phyloP scores from a whole-genome alignment of 495 filamentous ascomycete species.

The Venustampulla echinocandica region DNA sequence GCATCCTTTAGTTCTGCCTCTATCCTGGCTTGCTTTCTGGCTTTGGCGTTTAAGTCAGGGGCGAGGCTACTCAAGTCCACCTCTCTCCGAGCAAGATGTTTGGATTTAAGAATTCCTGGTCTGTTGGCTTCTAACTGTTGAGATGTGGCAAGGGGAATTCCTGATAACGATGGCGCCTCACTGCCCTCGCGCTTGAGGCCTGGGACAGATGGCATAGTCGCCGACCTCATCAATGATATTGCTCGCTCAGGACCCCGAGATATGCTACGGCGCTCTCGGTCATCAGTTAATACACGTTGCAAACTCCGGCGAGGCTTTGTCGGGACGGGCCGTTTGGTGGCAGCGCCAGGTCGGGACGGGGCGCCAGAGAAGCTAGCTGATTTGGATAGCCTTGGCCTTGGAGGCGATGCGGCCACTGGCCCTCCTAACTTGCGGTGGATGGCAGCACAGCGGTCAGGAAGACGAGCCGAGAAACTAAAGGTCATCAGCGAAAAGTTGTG shows the following conservation, averaged over 20 bases:
- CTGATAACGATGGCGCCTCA: conserved; percentile 43
- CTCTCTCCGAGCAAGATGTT: conserved; percentile 55
- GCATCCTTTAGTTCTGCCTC: conserved; percentile 77
- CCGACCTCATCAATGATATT: conserved; percentile 59
- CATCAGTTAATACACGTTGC: conserved; percentile 65
- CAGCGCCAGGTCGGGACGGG: conserved; percentile 45
- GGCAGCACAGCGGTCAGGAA: conserved; percentile 69
- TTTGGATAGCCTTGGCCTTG: conserved; percentile 41
- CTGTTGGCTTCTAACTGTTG: conserved; percentile 20
- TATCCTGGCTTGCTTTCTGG: conserved; percentile 64
- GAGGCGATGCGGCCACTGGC: conserved; percentile 54
- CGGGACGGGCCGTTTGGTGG: conserved; percentile 40
- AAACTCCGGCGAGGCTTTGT: conserved; percentile 50
- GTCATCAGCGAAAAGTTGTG: conserved; percentile 19
- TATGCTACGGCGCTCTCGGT: conserved; percentile 32
- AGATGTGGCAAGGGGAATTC: conserved; percentile 35
- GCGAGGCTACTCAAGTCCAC: conserved; percentile 55
- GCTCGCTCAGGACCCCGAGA: conserved; percentile 41
- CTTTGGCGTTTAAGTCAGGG: conserved; percentile 47
- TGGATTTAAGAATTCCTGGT: conserved; percentile 49
- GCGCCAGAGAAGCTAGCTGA: conserved; percentile 23
- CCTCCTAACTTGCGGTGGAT: conserved; percentile 86
- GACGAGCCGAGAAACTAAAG: conserved; percentile 63
- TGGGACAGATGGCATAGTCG: conserved; percentile 50
- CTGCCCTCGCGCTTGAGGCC: conserved; percentile 57